A percentile compares a stretch with the other conserved stretches of the same genome.
Conservation (phyloP, 2,329 filamentous ascomycete genomes). For the Akanthomyces dipterigenus region DNA sequence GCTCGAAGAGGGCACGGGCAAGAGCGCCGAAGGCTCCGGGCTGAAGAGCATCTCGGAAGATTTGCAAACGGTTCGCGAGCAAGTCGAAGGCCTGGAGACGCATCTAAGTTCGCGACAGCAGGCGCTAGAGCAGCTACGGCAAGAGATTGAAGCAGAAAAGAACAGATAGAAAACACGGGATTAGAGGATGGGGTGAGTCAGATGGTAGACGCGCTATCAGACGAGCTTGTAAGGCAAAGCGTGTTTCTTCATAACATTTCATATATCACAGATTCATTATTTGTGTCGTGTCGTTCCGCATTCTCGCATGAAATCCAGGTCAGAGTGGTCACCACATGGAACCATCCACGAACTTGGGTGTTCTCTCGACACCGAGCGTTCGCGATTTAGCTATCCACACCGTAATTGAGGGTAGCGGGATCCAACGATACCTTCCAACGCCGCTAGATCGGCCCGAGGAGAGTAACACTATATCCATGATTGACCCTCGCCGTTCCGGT, state of each 20-base stretch:
- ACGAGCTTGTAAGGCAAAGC: background rate
- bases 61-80: constrained; percentile 82
- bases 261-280: background rate
- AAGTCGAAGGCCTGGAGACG: constrained; percentile 81
- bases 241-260: constrained; percentile 2
- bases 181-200: constrained; percentile 30
- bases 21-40: constrained; percentile 61
- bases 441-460: constrained; percentile 44
- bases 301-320: background rate
- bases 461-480: constrained; percentile 43
- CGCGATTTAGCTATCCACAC: constrained; percentile 47
- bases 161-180: constrained; percentile 76
- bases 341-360: constrained; percentile 41
- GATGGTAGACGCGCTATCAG: constrained; percentile 10
- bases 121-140: constrained; percentile 66
- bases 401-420: constrained; percentile 44
- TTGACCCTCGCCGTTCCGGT: constrained; percentile 38
- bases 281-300: background rate
- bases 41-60: constrained; percentile 78
- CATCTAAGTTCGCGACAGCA: constrained; percentile 74
- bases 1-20: constrained; percentile 64
- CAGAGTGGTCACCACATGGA: constrained; percentile 33
- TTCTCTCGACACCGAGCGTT: constrained; percentile 39
- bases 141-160: constrained; percentile 85
- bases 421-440: constrained; percentile 38